Evolutionary conservation across 2,329 filamentous ascomycete genomes (phyloP).

Genomic region (Purpureocillium takamizusanense): DNA sequence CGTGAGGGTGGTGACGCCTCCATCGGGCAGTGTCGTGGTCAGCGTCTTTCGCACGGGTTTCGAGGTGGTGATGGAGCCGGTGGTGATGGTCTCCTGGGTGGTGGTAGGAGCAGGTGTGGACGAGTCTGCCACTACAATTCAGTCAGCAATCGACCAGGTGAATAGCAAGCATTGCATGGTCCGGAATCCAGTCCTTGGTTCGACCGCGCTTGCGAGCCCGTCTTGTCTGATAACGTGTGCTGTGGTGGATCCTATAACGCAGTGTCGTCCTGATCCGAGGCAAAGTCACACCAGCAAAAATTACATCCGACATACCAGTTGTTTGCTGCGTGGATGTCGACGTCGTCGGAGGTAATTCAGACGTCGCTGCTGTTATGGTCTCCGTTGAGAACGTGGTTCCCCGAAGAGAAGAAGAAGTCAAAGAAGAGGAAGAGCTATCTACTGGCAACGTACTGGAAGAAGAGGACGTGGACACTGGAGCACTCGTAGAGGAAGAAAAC

Average conservation of each 20-base stretch:
- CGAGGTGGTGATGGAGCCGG: conserved; percentile 23
- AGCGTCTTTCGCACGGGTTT: conserved; percentile 27
- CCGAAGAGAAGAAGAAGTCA: conserved; percentile 6
- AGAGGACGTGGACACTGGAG: conserved; percentile 19
- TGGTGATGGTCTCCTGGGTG: conserved; percentile 20
- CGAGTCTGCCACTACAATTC: conserved; percentile 1
- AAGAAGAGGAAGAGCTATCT: conserved; percentile 9
- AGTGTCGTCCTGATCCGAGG: conserved; percentile 5
- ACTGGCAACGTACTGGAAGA: conserved; percentile 23
- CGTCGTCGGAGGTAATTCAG: conserved; percentile 6
- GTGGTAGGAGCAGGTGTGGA: conserved; percentile 12
- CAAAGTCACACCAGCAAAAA: neutral
- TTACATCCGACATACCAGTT: conserved; percentile 21
- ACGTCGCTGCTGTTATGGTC: conserved; percentile 8
- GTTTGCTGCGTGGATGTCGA: conserved; percentile 2
- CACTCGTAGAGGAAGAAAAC: conserved; percentile 18
- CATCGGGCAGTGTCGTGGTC: conserved; percentile 37
- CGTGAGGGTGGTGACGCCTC: conserved; percentile 35
- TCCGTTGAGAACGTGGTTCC: conserved; percentile 10
- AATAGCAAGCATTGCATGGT: too few species aligned
- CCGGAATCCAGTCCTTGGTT: neutral
- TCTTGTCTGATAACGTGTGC: neutral
- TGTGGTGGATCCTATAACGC: neutral
- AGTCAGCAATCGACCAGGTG: conserved; percentile 8
- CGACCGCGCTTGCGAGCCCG: neutral